Evolutionary conservation across 768 basidiomycete genomes (phyloP), one percentile per base, ranked within the genome.

Genomic region (Tephrocybe sp.): DNA sequence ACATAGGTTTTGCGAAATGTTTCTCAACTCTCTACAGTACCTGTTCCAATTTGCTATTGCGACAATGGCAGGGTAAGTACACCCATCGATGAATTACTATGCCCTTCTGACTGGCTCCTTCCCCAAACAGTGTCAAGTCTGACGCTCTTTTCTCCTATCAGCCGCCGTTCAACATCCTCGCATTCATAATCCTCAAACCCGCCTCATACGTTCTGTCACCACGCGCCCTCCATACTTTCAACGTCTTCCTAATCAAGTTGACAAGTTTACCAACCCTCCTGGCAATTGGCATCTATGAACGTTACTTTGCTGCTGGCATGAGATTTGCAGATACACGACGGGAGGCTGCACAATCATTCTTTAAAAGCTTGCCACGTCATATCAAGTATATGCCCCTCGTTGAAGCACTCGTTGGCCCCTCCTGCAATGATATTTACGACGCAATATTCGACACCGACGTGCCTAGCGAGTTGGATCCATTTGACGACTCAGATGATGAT

Each of bases 101-200:
- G 47, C 32, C 56, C 41, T 37, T 57, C 57, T 11, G 12, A 3
- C n/a, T 48, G 18, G 41, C 8, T 46, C 34, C 45, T 12, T 11
- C 4, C 14, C 33, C 25, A 17, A 34, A 10, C 55, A 90, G 92
- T 20, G 88, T 93, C 62, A 93, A 93, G 64, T 85, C 87, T 2
- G 92, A 95, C 64, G 90, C 90, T 1, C 73, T 97, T 15, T 92
- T 95, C 72, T 92, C 88, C 41, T 96, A 97, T 61, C 90, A 93
- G 58, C 91, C 90, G 1, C 93, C 93, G 1, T 92, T 93, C 78
- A 93, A 91, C 60, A 71, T 92, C 17, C 70, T 90, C 17, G 94
- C 94, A 1, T 85, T 93, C 65, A n/a, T 83, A 24, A 73, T 96
- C 51, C 77, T 96, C 43, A 87, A 90, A 64, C 91, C 93, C 11